Evolutionary conservation across 441 rosid species (phyloP).

Genomic region (Adansonia gregorii): DNA sequence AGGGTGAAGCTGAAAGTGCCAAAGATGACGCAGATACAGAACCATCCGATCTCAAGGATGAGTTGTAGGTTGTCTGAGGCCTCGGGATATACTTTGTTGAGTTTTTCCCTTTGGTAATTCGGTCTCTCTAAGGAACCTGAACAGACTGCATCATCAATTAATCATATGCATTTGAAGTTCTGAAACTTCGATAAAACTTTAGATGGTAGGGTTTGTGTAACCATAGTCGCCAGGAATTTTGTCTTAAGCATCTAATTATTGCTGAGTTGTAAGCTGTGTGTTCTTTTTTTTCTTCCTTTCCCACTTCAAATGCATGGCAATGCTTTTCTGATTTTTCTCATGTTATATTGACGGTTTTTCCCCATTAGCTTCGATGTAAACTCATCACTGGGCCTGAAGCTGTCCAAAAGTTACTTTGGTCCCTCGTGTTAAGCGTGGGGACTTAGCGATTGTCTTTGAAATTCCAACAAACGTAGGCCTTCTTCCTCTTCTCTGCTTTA

Average conservation of each 20-base stretch:
- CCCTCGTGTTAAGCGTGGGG: no score
- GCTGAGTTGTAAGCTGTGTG: conserved; percentile 17
- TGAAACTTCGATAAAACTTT: conserved; percentile 11
- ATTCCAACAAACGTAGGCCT: not conserved
- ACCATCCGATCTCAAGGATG: conserved; percentile 51
- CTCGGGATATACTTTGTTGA: not conserved
- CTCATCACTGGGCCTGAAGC: not conserved
- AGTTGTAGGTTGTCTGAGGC: conserved; percentile 42
- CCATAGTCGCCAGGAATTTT: conserved; percentile 33
- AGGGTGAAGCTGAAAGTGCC: conserved; percentile 24
- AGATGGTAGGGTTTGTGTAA: conserved; percentile 31
- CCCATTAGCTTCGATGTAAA: not conserved
- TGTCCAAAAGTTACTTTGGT: not conserved
- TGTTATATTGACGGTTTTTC: not conserved
- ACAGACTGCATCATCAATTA: conserved; percentile 8
- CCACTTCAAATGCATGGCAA: not conserved
- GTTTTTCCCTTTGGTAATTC: not conserved
- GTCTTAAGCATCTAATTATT: conserved; percentile 18
- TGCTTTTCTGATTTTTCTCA: not conserved
- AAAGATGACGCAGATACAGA: conserved; percentile 37
- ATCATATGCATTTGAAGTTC: conserved; percentile 22
- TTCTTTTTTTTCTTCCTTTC: not conserved
- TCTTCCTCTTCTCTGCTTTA: not conserved
- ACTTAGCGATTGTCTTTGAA: no score
- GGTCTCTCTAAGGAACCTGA: conserved; percentile 16